Percentiles rank a stretch among this genome's conserved stretches.
Evolutionary conservation across 2,329 filamentous ascomycete genomes (phyloP).

Genomic region (Verticillium albo-atrum): DNA sequence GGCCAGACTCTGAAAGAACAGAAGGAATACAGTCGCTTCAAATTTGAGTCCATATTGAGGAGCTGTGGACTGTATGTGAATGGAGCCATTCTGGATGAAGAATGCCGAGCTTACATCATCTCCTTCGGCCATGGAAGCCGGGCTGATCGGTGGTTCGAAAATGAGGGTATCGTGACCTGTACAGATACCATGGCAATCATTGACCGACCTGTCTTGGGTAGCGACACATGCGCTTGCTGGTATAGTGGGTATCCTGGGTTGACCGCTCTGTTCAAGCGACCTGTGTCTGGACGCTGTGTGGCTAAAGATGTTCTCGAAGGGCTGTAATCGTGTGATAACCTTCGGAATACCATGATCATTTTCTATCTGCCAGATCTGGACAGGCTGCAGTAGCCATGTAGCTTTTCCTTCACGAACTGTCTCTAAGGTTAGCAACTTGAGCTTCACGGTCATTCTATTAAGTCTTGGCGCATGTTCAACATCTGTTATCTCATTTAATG

Average conservation of each 20-base stretch:
- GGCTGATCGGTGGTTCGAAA: not conserved
- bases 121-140: not conserved
- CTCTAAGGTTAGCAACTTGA: too few relatives aligned
- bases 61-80: not conserved
- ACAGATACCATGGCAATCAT: not conserved
- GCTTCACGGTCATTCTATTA: too few relatives aligned
- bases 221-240: not conserved
- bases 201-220: not conserved
- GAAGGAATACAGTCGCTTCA: not conserved
- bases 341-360: too few relatives aligned
- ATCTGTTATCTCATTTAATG: too few relatives aligned
- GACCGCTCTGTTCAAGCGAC: not conserved
- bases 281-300: not conserved
- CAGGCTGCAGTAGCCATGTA: too few relatives aligned
- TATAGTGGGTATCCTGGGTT: not conserved
- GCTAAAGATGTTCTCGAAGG: not conserved
- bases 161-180: not conserved
- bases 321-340: too few relatives aligned
- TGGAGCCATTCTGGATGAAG: not conserved
- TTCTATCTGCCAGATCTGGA: too few relatives aligned
- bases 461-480: too few relatives aligned
- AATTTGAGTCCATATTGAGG: not conserved
- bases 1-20: not conserved
- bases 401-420: too few relatives aligned
- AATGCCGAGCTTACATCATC: not conserved